A percentile compares a stretch with the other conserved stretches of the same genome.
phyloP scores from a whole-genome alignment of 148 eudicot species.

The Salicornia ramosissima region DNA sequence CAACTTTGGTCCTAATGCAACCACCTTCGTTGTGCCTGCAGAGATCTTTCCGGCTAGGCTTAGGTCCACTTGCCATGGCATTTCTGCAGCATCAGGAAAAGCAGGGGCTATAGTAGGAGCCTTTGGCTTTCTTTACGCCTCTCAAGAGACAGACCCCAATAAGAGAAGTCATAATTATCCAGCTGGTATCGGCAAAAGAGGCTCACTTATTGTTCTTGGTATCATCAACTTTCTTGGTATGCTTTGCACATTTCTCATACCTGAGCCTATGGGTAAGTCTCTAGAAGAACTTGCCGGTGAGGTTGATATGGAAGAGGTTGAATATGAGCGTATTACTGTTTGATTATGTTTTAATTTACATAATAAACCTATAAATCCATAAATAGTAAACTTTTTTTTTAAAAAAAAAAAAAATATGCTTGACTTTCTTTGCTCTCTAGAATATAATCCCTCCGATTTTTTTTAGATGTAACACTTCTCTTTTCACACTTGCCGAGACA shows the following conservation, averaged over 20 bases:
- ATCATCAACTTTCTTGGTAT: conserved; percentile 41
- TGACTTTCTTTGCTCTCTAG: too few species aligned
- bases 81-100: conserved; percentile 33
- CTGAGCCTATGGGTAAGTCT: conserved; percentile 50
- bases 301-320: conserved; percentile 3
- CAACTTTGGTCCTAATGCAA: conserved; percentile 36
- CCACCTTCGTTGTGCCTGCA: conserved; percentile 32
- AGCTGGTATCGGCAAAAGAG: conserved; percentile 31
- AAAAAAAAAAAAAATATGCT: too few species aligned
- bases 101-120: conserved; percentile 36
- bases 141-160: conserved; percentile 22
- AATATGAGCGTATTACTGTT: neutral
- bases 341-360: neutral
- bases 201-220: conserved; percentile 33
- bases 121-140: conserved; percentile 30
- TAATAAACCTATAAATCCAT: neutral
- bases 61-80: conserved; percentile 37
- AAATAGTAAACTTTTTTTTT: neutral
- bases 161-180: conserved; percentile 22
- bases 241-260: conserved; percentile 46
- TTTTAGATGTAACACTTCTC: too few species aligned
- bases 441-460: too few species aligned
- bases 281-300: conserved; percentile 49
- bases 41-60: conserved; percentile 37
- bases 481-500: too few species aligned